Evolutionary conservation across 495 filamentous ascomycete genomes (phyloP).

Genomic region (Pyronema domesticum): DNA sequence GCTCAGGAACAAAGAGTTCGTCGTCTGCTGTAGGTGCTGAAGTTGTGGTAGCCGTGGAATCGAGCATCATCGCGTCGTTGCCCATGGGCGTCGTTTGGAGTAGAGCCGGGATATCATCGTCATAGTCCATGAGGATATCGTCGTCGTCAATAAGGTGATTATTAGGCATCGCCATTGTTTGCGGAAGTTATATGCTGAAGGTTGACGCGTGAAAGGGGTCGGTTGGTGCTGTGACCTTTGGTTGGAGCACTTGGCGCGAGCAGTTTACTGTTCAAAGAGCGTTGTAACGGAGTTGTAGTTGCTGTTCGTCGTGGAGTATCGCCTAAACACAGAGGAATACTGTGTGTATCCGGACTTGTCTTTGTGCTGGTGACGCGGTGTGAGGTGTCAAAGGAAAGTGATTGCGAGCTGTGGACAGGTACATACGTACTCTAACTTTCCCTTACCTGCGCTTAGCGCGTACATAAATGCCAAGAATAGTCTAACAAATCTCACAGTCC

Average conservation of each 20-base stretch:
- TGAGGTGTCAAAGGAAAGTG: no score
- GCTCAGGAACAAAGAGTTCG: constrained; percentile 32
- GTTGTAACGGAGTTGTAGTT: no score
- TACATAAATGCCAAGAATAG: no score
- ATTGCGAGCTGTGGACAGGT: no score
- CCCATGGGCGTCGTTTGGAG: background rate
- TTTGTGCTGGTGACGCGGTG: no score
- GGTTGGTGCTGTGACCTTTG: background rate
- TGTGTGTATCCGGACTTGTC: no score
- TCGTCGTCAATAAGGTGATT: constrained; percentile 21
- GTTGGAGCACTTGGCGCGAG: constrained; percentile 1
- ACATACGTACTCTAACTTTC: no score
- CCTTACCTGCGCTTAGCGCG: no score
- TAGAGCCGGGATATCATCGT: constrained; percentile 6
- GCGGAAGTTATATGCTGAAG: constrained; percentile 14
- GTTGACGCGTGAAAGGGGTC: background rate
- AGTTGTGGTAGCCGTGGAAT: background rate
- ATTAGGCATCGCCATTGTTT: constrained; percentile 13
- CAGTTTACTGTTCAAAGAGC: no score
- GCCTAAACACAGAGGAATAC: no score
- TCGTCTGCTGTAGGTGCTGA: constrained; percentile 2
- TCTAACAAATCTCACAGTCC: no score
- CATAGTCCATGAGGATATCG: constrained; percentile 24
- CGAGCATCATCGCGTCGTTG: constrained; percentile 11
- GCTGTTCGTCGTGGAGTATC: no score